Base-by-base conservation (phyloP, 495 filamentous ascomycete species). In the Aspergillus avenaceus region DNA sequence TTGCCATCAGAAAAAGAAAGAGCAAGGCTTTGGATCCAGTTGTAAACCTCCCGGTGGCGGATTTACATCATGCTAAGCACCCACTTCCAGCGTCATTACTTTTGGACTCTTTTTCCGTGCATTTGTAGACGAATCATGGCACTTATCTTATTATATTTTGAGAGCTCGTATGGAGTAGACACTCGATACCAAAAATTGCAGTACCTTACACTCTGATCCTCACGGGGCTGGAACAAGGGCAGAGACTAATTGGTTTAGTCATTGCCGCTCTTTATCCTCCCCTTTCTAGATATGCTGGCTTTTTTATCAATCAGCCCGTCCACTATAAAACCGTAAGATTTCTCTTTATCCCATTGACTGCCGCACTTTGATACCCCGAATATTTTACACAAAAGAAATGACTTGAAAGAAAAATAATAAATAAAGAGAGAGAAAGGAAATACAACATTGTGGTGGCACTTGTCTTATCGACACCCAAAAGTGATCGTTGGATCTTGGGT, bases 91-190 rank as follows among this genome's bases (percentile, higher is more conserved):
- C 26, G 19, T 25, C 40, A 51, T 57, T 48, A 58, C 60, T 38
- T 53, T 49, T 45, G 54, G 49, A 55, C 54, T 54, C 52, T 55
- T 51, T 45, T 26, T 37, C 49, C 49, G n/a, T 18, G 34, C 43
- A 40, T 34, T 40, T n/a, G 36, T 55, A 41, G 50, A 29, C 52
- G 41, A 50, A 41, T 50, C 52, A 50, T 45, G 41, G 40, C 36
- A 45, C 7, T 21, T n/a, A 29, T 21, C 29, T 40, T 32, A n/a
- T 23, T 25, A 25, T 4, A 42, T 25, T 23, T 24, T 14, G 22
- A 31, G 28, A 31, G 2, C 28, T 11, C 28, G 28, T 31, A 31
- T 13, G 9, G n/a, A 31, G 28, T 31, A 31, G 28, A 31, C n/a
- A 31, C 28, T 31, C 28, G 2, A 13, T 31, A 31, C 2, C 28